phyloP scores from a whole-genome alignment of 768 basidiomycete genomes.

The Hydnum rufescens region DNA sequence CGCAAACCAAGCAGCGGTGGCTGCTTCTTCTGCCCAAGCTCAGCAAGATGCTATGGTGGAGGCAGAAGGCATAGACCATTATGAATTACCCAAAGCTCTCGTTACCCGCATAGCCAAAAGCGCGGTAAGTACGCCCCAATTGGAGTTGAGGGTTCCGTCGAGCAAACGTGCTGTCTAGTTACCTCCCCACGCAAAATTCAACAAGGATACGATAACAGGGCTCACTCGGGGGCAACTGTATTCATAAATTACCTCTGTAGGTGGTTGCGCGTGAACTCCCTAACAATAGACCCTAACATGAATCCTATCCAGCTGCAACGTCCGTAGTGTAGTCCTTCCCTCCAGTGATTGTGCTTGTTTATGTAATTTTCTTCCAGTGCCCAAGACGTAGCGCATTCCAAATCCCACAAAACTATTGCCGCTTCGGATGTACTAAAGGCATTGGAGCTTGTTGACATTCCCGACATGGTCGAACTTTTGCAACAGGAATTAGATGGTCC shows the following conservation, averaged over 20 bases:
- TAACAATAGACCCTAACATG: no score
- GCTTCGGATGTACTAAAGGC: conserved; percentile 82
- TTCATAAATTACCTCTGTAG: conserved; percentile 87
- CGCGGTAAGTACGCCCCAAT: conserved; percentile 33
- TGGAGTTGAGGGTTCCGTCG: background rate
- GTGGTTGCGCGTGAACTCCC: conserved; percentile 17
- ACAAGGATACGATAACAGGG: conserved; percentile 75
- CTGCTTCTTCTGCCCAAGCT: conserved; percentile 37
- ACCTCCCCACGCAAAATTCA: conserved; percentile 49
- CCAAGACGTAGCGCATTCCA: conserved; percentile 68
- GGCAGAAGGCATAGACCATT: conserved; percentile 75
- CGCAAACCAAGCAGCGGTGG: conserved; percentile 13
- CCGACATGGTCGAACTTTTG: conserved; percentile 40
- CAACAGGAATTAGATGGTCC: conserved; percentile 45
- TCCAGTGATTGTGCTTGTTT: conserved; percentile 28
- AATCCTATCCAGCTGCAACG: no score
- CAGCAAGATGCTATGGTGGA: conserved; percentile 50
- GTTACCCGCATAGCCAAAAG: conserved; percentile 75
- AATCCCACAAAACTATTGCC: conserved; percentile 74
- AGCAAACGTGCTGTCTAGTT: background rate
- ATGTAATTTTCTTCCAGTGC: conserved; percentile 30
- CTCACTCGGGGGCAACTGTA: conserved; percentile 75
- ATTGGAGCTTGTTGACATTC: conserved; percentile 57
- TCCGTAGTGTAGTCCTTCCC: no score
- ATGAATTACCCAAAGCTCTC: conserved; percentile 66